Conservation (phyloP, 345 rosid species). For the Odontarrhena argentea region DNA sequence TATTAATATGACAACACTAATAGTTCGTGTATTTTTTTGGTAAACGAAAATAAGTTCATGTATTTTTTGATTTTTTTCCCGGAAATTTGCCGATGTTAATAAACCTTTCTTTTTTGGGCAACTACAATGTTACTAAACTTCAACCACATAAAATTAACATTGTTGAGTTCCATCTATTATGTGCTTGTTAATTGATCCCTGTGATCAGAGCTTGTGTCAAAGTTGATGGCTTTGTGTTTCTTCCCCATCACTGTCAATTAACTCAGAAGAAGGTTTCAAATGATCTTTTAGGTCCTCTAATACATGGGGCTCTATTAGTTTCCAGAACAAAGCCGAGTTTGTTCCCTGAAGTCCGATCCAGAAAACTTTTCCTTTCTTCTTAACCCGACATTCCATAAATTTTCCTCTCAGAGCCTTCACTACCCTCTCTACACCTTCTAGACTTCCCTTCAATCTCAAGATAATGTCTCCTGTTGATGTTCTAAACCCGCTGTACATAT, state of each 20-base stretch:
- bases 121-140: not conserved
- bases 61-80: no score
- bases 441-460: slow-evolving; percentile 69
- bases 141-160: not conserved
- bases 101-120: no score
- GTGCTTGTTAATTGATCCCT: not conserved
- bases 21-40: no score
- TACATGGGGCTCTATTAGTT: slow-evolving; percentile 66
- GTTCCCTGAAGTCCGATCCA: slow-evolving; percentile 82
- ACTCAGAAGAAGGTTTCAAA: slow-evolving; percentile 34
- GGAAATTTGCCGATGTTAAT: no score
- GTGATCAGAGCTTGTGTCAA: slow-evolving; percentile 8
- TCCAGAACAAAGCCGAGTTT: slow-evolving; percentile 64
- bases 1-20: no score
- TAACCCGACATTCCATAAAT: slow-evolving; percentile 72
- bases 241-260: slow-evolving; percentile 11
- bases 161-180: not conserved
- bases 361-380: slow-evolving; percentile 68
- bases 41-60: no score
- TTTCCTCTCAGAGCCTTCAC: slow-evolving; percentile 58
- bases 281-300: slow-evolving; percentile 54
- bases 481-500: slow-evolving; percentile 72
- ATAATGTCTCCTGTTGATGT: slow-evolving; percentile 61
- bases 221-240: slow-evolving; percentile 40
- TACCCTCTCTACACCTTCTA: slow-evolving; percentile 57